These are phyloP conservation scores for Corymbia maculata DNA, from an alignment of 345 rosid genomes.

Conservation along the genomic window DNA sequence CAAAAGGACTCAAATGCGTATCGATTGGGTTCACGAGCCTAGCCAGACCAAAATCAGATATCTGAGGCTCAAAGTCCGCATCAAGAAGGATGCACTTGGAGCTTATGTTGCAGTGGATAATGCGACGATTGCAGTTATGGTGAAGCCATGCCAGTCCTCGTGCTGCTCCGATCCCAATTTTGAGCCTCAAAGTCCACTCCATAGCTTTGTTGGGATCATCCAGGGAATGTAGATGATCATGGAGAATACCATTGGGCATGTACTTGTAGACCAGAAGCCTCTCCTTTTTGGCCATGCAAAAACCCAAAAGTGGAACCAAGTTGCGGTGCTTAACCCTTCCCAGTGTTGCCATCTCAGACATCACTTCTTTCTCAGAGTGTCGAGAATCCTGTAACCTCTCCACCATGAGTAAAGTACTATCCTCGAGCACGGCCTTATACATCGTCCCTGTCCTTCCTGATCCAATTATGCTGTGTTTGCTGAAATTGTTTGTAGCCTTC, in stretches of 20 bases:
- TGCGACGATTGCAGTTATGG: conserved; percentile 90
- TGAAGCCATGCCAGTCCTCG: conserved; percentile 95
- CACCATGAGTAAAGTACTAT: conserved; percentile 66
- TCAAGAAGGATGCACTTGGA: conserved; percentile 81
- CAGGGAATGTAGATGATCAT: conserved; percentile 37
- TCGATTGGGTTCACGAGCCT: conserved; percentile 94
- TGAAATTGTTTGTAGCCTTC: conserved; percentile 81
- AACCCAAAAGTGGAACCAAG: conserved; percentile 88
- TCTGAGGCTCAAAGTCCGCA: conserved; percentile 74
- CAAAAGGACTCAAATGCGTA: conserved; percentile 90
- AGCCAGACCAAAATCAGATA: conserved; percentile 95
- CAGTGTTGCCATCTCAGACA: conserved; percentile 72
- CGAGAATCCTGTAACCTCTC: conserved; percentile 91
- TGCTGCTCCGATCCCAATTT: conserved; percentile 72
- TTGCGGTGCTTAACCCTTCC: conserved; percentile 77
- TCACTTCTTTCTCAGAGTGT: conserved; percentile 75
- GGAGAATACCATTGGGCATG: conserved; percentile 71
- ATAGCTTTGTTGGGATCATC: conserved; percentile 38
- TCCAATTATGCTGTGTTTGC: conserved; percentile 67
- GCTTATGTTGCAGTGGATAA: conserved; percentile 89
- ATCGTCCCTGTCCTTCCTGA: conserved; percentile 80
- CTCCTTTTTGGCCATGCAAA: conserved; percentile 59
- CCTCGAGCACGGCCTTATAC: conserved; percentile 76
- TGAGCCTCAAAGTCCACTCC: conserved; percentile 91
- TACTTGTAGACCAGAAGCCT: conserved; percentile 66